Conservation (phyloP, 2,329 filamentous ascomycete species). For the Aureobasidium subglaciale region DNA sequence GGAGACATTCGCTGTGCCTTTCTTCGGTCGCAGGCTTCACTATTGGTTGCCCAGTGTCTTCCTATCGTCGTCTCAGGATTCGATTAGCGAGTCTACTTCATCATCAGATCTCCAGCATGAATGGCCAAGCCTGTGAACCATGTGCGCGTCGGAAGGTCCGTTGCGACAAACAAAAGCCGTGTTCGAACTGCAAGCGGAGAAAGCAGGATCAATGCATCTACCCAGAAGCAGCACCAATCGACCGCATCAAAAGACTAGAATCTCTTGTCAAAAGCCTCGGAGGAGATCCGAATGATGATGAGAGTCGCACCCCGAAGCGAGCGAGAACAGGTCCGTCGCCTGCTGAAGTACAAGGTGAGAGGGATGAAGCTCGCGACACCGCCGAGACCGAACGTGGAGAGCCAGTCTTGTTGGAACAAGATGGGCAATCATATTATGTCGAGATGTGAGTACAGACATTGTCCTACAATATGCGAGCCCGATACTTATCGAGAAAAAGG, state of each 20-base stretch:
- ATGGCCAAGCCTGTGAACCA: not conserved
- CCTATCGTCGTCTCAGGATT: too few relatives aligned
- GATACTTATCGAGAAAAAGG: not conserved
- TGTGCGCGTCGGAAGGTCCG: constrained; percentile 9
- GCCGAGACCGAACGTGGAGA: not conserved
- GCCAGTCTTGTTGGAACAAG: not conserved
- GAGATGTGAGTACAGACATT: not conserved
- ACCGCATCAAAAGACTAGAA: not conserved
- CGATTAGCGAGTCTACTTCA: too few relatives aligned
- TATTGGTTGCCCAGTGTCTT: too few relatives aligned
- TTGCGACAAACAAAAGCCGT: constrained; percentile 13
- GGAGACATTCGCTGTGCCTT: too few relatives aligned
- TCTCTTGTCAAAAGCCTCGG: constrained; percentile 4
- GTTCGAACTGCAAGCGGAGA: constrained; percentile 8
- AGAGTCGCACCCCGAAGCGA: not conserved
- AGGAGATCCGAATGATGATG: not conserved
- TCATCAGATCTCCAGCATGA: not conserved
- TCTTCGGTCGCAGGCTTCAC: too few relatives aligned
- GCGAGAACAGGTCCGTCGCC: not conserved
- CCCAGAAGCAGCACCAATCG: not conserved
- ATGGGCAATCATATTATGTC: not conserved
- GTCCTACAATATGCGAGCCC: not conserved
- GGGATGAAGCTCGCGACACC: not conserved
- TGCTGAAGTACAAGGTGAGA: not conserved
- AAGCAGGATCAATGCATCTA: constrained; percentile 7